phyloP scores from a whole-genome alignment of 768 basidiomycete species.

The Rhizopogon vulgaris region DNA sequence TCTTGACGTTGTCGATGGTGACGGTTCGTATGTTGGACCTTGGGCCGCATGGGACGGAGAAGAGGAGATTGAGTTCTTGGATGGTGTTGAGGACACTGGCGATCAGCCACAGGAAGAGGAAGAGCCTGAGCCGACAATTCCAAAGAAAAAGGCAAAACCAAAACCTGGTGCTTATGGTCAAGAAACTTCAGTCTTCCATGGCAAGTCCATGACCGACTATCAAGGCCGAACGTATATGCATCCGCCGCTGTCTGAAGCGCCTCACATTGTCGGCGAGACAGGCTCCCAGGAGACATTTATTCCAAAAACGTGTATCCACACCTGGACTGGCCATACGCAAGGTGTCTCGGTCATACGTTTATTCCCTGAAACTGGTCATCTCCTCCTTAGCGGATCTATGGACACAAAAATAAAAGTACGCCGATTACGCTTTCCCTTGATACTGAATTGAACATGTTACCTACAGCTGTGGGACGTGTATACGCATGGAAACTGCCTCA shows the following conservation, averaged over 20 bases:
- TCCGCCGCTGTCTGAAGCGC: conserved; percentile 83
- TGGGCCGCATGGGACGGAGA: conserved; percentile 93
- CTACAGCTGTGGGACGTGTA: conserved; percentile 96
- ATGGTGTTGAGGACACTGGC: conserved; percentile 43
- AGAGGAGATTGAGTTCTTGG: conserved; percentile 42
- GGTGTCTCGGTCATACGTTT: conserved; percentile 91
- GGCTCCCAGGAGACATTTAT: conserved; percentile 90
- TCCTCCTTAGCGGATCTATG: conserved; percentile 92
- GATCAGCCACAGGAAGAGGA: conserved; percentile 47
- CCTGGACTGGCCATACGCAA: conserved; percentile 97
- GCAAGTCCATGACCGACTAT: conserved; percentile 94
- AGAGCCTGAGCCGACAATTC: conserved; percentile 50
- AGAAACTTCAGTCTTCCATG: conserved; percentile 94
- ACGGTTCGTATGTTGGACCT: conserved; percentile 86
- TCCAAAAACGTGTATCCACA: conserved; percentile 93
- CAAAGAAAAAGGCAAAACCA: conserved; percentile 69
- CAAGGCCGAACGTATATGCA: conserved; percentile 98
- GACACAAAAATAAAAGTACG: conserved; percentile 96
- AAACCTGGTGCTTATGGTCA: conserved; percentile 78
- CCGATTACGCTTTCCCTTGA: not conserved
- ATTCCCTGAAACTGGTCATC: conserved; percentile 90
- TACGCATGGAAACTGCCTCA: conserved; percentile 90
- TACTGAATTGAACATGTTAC: conserved; percentile 4
- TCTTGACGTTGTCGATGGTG: conserved; percentile 82
- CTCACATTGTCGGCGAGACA: conserved; percentile 70